Base-by-base conservation (phyloP, 768 basidiomycete species). In the Solioccasus polychromus region DNA sequence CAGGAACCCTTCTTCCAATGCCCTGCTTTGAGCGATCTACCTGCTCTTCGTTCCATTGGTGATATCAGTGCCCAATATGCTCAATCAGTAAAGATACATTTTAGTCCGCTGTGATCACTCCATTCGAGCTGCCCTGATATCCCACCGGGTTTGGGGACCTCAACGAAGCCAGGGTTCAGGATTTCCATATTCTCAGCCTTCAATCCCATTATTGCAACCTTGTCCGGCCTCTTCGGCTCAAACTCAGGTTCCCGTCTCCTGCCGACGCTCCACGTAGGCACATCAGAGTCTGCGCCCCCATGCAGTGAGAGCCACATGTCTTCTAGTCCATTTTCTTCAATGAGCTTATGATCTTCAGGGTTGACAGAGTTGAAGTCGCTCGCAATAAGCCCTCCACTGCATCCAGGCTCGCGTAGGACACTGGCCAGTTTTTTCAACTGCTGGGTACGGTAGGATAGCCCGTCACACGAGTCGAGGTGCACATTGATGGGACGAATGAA, bases 351-450 rank as follows among this genome's bases (percentile, higher is more conserved):
- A 54, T 75, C 71, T 39, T 62, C 57, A 38, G 67, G 62, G 53
- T 46, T 47, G 57, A 71, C 67, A 25, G 74, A 68, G 54, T 73
- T 72, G 66, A 74, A 73, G 63, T 74, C 72, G n/a, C 73, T 72
- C 15, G 70, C 73, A 34, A 75, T 69, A 42, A 75, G n/a, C 2
- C 73, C 70, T 23, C 70, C 65, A 39, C 61, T 34, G 60, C 71
- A 71, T 56, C 70, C 61, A 5, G 61, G 57, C 64, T 73, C 71
- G 57, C 64, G 69, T 43, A 73, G 67, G 57, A 71, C 19, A 56
- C 49, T 29, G 23, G 64, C 65, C 9, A 71, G 60, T 8, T 28
- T 17, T 10, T 39, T 7, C 26, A 39, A 12, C 39, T 29, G 39
- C 24, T 17, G 37, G 11, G 24, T 15, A 5, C 37, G 28, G 28